Evolutionary conservation across 2,329 filamentous ascomycete species (phyloP).

Genomic region (Exophiala oligosperma): DNA sequence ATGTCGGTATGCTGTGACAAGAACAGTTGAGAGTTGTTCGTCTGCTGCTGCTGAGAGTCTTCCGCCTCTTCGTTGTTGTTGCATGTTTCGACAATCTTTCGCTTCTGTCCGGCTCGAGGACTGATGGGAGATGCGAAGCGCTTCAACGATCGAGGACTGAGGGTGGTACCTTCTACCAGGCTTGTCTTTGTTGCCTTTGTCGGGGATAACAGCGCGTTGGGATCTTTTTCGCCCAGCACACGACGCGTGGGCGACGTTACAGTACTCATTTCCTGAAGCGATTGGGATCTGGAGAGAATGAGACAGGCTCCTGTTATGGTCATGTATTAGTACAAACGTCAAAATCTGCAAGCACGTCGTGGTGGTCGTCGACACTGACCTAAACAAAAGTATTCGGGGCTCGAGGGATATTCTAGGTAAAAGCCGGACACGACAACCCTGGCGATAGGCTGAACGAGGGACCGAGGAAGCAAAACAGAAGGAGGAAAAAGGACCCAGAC

Average conservation of each 20-base stretch:
- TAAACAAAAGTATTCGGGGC: too few relatives aligned
- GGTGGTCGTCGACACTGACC: too few relatives aligned
- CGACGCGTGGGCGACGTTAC: slow-evolving; percentile 23
- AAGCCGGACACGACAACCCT: too few relatives aligned
- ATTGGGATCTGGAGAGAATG: neutral
- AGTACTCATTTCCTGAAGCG: slow-evolving; percentile 3
- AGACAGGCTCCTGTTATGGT: too few relatives aligned
- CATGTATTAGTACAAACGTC: too few relatives aligned
- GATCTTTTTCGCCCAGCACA: slow-evolving; percentile 29
- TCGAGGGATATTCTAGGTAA: too few relatives aligned
- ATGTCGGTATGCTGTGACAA: slow-evolving; percentile 22
- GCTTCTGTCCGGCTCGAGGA: slow-evolving; percentile 27
- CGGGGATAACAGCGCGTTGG: slow-evolving; percentile 24
- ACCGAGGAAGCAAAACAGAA: too few relatives aligned
- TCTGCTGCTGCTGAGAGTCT: slow-evolving; percentile 14
- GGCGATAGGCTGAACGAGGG: too few relatives aligned
- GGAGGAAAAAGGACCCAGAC: neutral
- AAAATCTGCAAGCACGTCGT: too few relatives aligned
- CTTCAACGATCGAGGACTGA: slow-evolving; percentile 10
- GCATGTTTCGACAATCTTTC: slow-evolving; percentile 23
- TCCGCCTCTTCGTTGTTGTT: slow-evolving; percentile 12
- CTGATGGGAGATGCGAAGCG: slow-evolving; percentile 7
- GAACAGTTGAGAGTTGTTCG: neutral
- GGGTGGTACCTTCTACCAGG: neutral
- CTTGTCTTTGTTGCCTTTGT: slow-evolving; percentile 4